Evolutionary conservation across 495 filamentous ascomycete species (phyloP).

Genomic region (Aspergillus hancockii): DNA sequence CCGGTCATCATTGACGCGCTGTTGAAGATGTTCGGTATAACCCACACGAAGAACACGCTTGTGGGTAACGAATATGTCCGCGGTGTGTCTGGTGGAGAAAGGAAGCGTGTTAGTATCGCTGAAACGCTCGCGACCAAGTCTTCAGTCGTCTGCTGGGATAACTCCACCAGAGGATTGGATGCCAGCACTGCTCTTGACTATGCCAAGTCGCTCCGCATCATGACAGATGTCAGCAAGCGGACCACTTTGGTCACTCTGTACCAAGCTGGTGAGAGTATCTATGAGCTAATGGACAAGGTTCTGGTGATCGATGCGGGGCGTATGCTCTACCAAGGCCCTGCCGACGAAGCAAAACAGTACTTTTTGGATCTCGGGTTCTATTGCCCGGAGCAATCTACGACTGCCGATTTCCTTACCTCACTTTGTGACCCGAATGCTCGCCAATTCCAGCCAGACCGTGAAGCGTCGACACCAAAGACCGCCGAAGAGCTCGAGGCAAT

Average conservation of each 20-base stretch:
- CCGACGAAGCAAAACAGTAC: conserved; percentile 64
- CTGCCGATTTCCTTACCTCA: conserved; percentile 74
- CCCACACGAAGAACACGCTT: conserved; percentile 76
- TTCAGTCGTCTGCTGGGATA: conserved; percentile 68
- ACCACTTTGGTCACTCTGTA: conserved; percentile 85
- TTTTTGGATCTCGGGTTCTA: conserved; percentile 70
- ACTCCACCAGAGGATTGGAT: conserved; percentile 80
- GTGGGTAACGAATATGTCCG: conserved; percentile 85
- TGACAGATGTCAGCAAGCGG: conserved; percentile 79
- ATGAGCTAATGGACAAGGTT: conserved; percentile 79
- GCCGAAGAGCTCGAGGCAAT: conserved; percentile 62
- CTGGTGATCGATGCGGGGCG: conserved; percentile 66
- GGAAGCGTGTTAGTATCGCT: conserved; percentile 71
- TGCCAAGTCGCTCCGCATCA: conserved; percentile 72
- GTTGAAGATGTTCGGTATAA: conserved; percentile 74
- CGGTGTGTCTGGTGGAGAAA: conserved; percentile 70
- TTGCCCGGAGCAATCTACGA: conserved; percentile 67
- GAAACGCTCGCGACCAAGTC: conserved; percentile 69
- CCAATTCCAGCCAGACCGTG: conserved; percentile 62
- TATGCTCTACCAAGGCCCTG: conserved; percentile 65
- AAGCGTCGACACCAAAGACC: conserved; percentile 62
- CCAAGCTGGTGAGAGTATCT: conserved; percentile 82
- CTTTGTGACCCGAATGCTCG: conserved; percentile 76
- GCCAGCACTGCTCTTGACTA: conserved; percentile 80
- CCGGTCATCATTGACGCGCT: conserved; percentile 64